phyloP scores from a whole-genome alignment of 495 filamentous ascomycete species.

The Neohortaea acidophila region DNA sequence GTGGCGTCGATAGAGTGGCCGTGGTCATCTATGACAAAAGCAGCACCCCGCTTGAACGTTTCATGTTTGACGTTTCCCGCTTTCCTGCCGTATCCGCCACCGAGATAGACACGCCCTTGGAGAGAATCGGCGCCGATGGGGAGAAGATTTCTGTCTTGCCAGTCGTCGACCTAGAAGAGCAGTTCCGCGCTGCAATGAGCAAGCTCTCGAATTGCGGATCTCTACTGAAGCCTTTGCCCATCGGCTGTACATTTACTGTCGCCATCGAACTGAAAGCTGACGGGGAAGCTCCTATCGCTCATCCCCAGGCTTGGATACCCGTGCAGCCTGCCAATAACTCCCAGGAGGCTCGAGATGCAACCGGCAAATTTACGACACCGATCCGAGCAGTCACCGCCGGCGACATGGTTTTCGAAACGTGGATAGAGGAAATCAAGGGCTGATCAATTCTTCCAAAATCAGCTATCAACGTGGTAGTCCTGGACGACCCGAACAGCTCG shows the following conservation, averaged over 20 bases:
- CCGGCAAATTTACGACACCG: conserved; percentile 28
- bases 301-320: conserved; percentile 55
- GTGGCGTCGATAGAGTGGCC: conserved; percentile 53
- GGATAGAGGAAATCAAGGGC: conserved; percentile 37
- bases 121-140: conserved; percentile 21
- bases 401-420: conserved; percentile 51
- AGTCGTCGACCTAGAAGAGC: conserved; percentile 48
- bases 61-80: conserved; percentile 62
- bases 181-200: conserved; percentile 46
- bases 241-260: conserved; percentile 70
- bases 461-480: too few species aligned
- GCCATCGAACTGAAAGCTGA: conserved; percentile 71
- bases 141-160: conserved; percentile 12
- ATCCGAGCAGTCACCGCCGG: conserved; percentile 47
- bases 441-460: too few species aligned
- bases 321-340: conserved; percentile 31
- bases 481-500: too few species aligned
- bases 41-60: conserved; percentile 51
- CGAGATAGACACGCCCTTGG: conserved; percentile 28
- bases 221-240: conserved; percentile 47
- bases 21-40: conserved; percentile 54
- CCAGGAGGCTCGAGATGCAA: conserved; percentile 6
- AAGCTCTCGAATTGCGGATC: conserved; percentile 41
- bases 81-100: conserved; percentile 51
- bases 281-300: conserved; percentile 57